Evolutionary conservation across 768 basidiomycete genomes (phyloP).

Genomic region (Tricholoma furcatifolium): DNA sequence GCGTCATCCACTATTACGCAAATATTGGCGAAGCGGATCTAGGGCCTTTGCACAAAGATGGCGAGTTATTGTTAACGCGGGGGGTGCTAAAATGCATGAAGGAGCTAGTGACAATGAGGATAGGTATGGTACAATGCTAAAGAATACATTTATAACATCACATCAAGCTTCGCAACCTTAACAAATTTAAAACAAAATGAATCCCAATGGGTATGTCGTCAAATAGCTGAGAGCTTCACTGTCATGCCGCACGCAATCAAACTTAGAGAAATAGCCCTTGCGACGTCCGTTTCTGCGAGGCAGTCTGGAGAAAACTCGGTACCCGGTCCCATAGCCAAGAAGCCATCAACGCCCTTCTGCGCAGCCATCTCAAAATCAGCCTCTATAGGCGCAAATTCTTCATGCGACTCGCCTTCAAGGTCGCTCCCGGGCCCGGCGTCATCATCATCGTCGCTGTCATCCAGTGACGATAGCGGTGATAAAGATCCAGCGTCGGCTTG

Average conservation of each 20-base stretch:
- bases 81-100: too few relatives aligned
- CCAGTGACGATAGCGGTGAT: constrained; percentile 13
- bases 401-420: constrained; percentile 19
- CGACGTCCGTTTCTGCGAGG: constrained; percentile 22
- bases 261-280: constrained; percentile 22
- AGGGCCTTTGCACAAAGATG: too few relatives aligned
- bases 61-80: too few relatives aligned
- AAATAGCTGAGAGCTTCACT: constrained; percentile 12
- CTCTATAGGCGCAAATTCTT: constrained; percentile 8
- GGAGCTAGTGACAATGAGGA: too few relatives aligned
- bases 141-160: too few relatives aligned
- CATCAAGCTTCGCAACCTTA: too few relatives aligned
- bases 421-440: background rate
- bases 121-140: too few relatives aligned
- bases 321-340: constrained; percentile 14
- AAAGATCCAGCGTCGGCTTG: background rate
- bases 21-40: too few relatives aligned
- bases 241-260: constrained; percentile 21
- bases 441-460: background rate
- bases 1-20: too few relatives aligned
- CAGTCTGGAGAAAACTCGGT: constrained; percentile 18
- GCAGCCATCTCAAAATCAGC: constrained; percentile 20
- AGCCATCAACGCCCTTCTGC: constrained; percentile 14
- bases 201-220: background rate
- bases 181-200: too few relatives aligned